Conservation (phyloP, 1,139 yeast species). For the Yamadazyma blattariae region DNA sequence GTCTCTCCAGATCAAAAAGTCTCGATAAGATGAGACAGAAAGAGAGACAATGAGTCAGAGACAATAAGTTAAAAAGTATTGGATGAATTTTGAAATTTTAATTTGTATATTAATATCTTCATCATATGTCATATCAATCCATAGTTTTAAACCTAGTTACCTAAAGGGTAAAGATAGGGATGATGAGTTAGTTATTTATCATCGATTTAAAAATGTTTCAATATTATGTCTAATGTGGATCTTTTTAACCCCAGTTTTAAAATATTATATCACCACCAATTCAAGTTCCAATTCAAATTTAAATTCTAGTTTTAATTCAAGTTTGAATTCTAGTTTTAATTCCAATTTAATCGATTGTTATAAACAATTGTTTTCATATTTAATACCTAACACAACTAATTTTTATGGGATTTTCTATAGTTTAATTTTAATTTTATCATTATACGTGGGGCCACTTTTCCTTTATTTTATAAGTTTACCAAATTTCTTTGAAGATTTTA, state of each 20-base stretch:
- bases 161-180: constrained; percentile 35
- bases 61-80: constrained; percentile 18
- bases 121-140: constrained; percentile 42
- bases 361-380: constrained; percentile 6
- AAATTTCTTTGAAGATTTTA: constrained; percentile 15
- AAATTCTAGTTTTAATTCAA: no score
- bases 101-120: constrained; percentile 28
- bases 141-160: constrained; percentile 24
- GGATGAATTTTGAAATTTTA: constrained; percentile 14
- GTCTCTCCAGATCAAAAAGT: background rate
- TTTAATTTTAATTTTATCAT: constrained; percentile 4
- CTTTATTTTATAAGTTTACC: constrained; percentile 26
- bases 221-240: constrained; percentile 21
- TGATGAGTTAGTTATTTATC: constrained; percentile 38
- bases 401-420: no score
- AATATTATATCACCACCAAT: background rate
- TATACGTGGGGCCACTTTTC: constrained; percentile 61
- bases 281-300: background rate
- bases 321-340: no score
- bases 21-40: constrained; percentile 1
- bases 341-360: background rate
- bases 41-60: constrained; percentile 26
- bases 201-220: constrained; percentile 36
- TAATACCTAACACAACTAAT: constrained; percentile 9
- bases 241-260: background rate